These are phyloP conservation scores for Xylaria longipes DNA, from an alignment of 495 filamentous ascomycete genomes.

Conservation along the genomic window DNA sequence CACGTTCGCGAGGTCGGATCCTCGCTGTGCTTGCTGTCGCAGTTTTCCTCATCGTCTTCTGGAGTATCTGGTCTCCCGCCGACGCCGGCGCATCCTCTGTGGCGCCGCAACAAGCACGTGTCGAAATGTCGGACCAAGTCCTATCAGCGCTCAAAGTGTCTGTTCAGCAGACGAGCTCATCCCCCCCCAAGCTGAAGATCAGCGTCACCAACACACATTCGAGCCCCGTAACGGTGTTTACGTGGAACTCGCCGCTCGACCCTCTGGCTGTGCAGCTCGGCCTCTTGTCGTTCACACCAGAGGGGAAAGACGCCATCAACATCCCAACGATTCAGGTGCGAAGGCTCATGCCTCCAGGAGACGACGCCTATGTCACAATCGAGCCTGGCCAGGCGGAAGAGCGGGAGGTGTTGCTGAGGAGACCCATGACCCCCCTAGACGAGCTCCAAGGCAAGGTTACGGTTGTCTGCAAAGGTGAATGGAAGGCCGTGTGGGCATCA, in stretches of 20 bases:
- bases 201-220: conserved; percentile 52
- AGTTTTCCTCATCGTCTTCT: conserved; percentile 8
- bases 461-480: conserved; percentile 40
- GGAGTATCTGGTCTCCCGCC: conserved; percentile 13
- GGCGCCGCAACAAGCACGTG: background rate
- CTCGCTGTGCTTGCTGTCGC: conserved; percentile 5
- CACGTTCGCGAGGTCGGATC: conserved; percentile 11
- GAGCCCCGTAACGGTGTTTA: conserved; percentile 53
- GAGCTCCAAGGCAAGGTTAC: conserved; percentile 33
- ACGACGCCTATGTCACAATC: conserved; percentile 53
- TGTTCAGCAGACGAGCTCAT: conserved; percentile 35
- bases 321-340: conserved; percentile 52
- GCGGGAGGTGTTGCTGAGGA: conserved; percentile 36
- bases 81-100: background rate
- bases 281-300: conserved; percentile 51
- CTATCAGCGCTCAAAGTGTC: conserved; percentile 39
- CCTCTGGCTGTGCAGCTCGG: conserved; percentile 52
- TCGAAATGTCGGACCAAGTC: conserved; percentile 28
- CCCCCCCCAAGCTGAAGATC: conserved; percentile 36
- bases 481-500: conserved; percentile 39
- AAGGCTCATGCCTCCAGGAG: conserved; percentile 51
- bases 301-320: conserved; percentile 40
- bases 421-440: conserved; percentile 36
- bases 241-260: conserved; percentile 59
- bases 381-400: conserved; percentile 37